Percentiles rank a stretch among this genome's conserved stretches.
Evolutionary conservation across 495 filamentous ascomycete species (phyloP).

Genomic region (Trichoderma asperelloides): DNA sequence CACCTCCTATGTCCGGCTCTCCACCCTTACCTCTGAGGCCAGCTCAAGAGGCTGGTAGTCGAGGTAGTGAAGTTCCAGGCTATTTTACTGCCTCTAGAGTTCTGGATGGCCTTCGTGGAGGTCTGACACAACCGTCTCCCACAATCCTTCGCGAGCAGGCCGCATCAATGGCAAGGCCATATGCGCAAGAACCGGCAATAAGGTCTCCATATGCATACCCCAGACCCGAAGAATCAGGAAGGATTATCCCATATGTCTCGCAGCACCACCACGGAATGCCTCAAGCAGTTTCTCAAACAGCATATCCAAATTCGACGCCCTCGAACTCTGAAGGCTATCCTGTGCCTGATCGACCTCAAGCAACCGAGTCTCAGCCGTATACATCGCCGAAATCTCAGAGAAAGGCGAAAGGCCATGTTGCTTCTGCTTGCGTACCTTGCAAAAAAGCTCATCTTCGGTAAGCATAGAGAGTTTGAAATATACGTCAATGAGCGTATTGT

Average conservation of each 20-base stretch:
- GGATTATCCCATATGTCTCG: conserved; percentile 26
- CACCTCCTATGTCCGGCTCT: conserved; percentile 81
- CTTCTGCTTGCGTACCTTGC: conserved; percentile 94
- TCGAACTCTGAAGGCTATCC: conserved; percentile 26
- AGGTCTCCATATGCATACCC: conserved; percentile 28
- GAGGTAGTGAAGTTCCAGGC: conserved; percentile 32
- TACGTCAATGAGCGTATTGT: conserved; percentile 11
- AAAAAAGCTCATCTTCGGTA: conserved; percentile 85
- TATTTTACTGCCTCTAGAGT: conserved; percentile 31
- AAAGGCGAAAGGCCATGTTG: conserved; percentile 90
- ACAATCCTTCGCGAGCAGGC: neutral
- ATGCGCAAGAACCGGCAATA: conserved; percentile 31
- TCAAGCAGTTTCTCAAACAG: neutral
- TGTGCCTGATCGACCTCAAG: conserved; percentile 23
- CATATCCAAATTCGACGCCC: conserved; percentile 13
- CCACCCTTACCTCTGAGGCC: conserved; percentile 58
- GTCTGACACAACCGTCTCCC: conserved; percentile 17
- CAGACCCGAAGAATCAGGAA: conserved; percentile 27
- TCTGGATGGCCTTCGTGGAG: conserved; percentile 39
- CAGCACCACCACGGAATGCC: conserved; percentile 16
- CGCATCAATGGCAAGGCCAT: conserved; percentile 17
- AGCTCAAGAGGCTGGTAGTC: conserved; percentile 51
- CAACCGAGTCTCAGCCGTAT: conserved; percentile 28
- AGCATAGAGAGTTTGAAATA: conserved; percentile 15
- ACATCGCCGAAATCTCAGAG: conserved; percentile 58